Percentiles rank a stretch among this genome's conserved stretches.
Evolutionary conservation across 1,284 basidiomycete species (phyloP).

Genomic region (Puccinia novopanici): DNA sequence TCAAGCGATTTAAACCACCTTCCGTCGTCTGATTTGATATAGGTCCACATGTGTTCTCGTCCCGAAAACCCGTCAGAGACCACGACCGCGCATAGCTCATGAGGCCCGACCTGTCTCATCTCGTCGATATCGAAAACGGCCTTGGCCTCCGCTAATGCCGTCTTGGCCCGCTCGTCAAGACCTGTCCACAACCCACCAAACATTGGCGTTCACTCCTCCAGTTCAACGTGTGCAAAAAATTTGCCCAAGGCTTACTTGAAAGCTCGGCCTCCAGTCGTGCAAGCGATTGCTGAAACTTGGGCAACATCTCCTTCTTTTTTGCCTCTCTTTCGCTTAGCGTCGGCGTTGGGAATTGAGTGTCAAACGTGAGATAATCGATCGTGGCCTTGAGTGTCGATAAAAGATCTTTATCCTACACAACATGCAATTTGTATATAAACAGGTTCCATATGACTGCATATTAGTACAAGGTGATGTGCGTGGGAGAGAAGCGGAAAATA

Average conservation of each 20-base stretch:
- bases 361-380: slow-evolving; percentile 41
- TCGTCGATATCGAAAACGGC: slow-evolving; percentile 48
- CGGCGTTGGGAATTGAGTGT: slow-evolving; percentile 21
- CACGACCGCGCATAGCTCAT: slow-evolving; percentile 42
- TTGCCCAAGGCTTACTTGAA: not conserved
- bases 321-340: slow-evolving; percentile 13
- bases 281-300: slow-evolving; percentile 30
- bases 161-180: slow-evolving; percentile 43
- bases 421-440: not conserved
- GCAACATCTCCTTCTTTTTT: slow-evolving; percentile 36
- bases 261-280: slow-evolving; percentile 46
- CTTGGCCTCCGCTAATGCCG: slow-evolving; percentile 39
- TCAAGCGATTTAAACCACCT: slow-evolving; percentile 48
- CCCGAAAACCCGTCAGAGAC: slow-evolving; percentile 50
- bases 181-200: slow-evolving; percentile 17
- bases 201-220: not conserved
- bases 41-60: slow-evolving; percentile 51
- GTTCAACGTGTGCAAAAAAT: not conserved
- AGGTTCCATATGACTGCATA: not conserved
- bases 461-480: not conserved
- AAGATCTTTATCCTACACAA: slow-evolving; percentile 46
- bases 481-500: not conserved
- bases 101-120: slow-evolving; percentile 42
- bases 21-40: slow-evolving; percentile 41
- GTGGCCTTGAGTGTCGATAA: slow-evolving; percentile 43